phyloP scores from a whole-genome alignment of 345 rosid genomes.

The Salix exigua region DNA sequence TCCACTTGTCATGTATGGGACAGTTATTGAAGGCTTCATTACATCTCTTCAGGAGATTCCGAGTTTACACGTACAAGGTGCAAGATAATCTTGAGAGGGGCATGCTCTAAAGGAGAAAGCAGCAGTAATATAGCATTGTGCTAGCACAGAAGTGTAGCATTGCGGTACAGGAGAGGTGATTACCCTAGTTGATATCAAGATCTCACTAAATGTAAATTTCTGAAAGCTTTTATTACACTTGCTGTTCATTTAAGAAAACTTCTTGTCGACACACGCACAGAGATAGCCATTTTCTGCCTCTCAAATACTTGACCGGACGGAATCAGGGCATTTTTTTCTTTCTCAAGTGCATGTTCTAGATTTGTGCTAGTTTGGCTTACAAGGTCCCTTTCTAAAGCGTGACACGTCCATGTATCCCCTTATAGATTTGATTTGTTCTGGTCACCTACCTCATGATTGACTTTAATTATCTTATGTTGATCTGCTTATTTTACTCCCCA shows the following conservation, averaged over 20 bases:
- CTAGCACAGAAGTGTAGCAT: background rate
- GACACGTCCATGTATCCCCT: background rate
- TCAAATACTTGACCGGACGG: background rate
- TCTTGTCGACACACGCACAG: background rate
- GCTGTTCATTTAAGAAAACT: background rate
- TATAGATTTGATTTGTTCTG: background rate
- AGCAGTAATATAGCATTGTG: background rate
- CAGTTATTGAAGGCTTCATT: background rate
- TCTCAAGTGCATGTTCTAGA: background rate
- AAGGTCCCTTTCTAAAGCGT: background rate
- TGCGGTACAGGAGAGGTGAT: background rate
- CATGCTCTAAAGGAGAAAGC: background rate
- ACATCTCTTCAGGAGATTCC: background rate
- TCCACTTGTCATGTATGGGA: background rate
- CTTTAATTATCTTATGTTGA: background rate
- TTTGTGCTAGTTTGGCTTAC: background rate
- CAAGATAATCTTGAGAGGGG: background rate
- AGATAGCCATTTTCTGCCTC: background rate
- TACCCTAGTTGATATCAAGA: background rate
- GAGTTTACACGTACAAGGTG: background rate
- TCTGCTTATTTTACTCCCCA: background rate
- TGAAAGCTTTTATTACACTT: background rate
- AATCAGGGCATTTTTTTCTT: background rate
- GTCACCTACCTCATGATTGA: background rate
- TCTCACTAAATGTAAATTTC: background rate